A percentile compares a stretch with the other conserved stretches of the same genome.
phyloP scores from a whole-genome alignment of 352 stramenopile genomes.

The Phytopythium ostracodes region DNA sequence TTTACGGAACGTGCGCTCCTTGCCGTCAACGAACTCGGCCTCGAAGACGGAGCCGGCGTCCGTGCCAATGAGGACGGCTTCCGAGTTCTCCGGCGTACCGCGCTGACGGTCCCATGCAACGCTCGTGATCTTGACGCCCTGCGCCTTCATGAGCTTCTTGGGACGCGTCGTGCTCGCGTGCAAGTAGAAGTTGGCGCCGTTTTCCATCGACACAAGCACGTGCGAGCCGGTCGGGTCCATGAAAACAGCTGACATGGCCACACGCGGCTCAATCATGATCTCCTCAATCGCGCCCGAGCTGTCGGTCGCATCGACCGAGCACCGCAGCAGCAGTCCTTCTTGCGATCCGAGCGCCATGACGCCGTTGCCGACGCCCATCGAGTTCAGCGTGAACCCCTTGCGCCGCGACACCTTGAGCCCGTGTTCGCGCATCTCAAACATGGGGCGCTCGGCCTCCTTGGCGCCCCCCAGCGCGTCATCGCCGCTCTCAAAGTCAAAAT shows the following conservation, averaged over 20 bases:
- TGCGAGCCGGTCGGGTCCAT: slow-evolving; percentile 81
- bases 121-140: slow-evolving; percentile 68
- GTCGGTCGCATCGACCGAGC: slow-evolving; percentile 75
- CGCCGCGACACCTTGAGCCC: slow-evolving; percentile 79
- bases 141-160: slow-evolving; percentile 86
- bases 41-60: slow-evolving; percentile 78
- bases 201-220: slow-evolving; percentile 84
- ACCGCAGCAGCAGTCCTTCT: slow-evolving; percentile 78
- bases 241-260: slow-evolving; percentile 78
- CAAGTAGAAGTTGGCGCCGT: slow-evolving; percentile 86
- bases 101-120: slow-evolving; percentile 84
- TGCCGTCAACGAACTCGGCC: slow-evolving; percentile 79
- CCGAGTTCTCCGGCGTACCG: slow-evolving; percentile 46
- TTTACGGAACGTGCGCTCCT: slow-evolving; percentile 84
- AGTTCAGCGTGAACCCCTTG: slow-evolving; percentile 83
- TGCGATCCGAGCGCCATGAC: slow-evolving; percentile 80
- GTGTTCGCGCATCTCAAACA: slow-evolving; percentile 87
- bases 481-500: slow-evolving; percentile 74
- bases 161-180: slow-evolving; percentile 67
- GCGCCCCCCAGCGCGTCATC: slow-evolving; percentile 31
- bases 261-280: slow-evolving; percentile 87
- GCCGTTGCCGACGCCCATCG: slow-evolving; percentile 76
- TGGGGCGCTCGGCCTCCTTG: slow-evolving; percentile 72
- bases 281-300: slow-evolving; percentile 69
- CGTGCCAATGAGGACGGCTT: slow-evolving; percentile 77